These are phyloP conservation scores for Wickerhamiella kurtzmanii DNA, from an alignment of 805 yeast genomes.

Conservation along the genomic window DNA sequence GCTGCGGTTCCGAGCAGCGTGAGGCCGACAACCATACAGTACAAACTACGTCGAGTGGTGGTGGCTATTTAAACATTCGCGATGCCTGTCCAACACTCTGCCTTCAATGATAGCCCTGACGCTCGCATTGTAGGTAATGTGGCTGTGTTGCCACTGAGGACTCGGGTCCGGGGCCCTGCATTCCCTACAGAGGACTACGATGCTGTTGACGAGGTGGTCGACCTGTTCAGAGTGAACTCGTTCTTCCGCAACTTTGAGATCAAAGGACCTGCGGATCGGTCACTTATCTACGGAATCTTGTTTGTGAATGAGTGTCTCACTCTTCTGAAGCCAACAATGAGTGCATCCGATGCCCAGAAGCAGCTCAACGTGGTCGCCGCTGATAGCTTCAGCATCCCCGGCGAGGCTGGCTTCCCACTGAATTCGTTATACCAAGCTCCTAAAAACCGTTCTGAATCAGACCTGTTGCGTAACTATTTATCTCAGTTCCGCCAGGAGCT, in stretches of 20 bases:
- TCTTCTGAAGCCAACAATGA: slow-evolving; percentile 37
- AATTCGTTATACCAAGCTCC: slow-evolving; percentile 69
- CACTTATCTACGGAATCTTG: slow-evolving; percentile 84
- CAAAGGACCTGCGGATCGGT: slow-evolving; percentile 87
- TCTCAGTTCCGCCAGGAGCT: slow-evolving; percentile 93
- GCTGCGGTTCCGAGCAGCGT: not conserved
- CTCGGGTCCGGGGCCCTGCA: slow-evolving; percentile 83
- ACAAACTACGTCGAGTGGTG: not conserved
- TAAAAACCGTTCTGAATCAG: slow-evolving; percentile 57
- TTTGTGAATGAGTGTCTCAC: slow-evolving; percentile 76
- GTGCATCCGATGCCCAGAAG: slow-evolving; percentile 30
- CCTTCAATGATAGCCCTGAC: slow-evolving; percentile 19
- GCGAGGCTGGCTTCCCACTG: slow-evolving; percentile 88
- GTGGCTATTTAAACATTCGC: not conserved
- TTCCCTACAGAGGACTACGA: slow-evolving; percentile 72
- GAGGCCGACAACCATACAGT: not conserved
- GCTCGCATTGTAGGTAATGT: slow-evolving; percentile 54
- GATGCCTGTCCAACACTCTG: slow-evolving; percentile 23
- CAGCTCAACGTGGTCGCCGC: slow-evolving; percentile 72
- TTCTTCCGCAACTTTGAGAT: slow-evolving; percentile 95
- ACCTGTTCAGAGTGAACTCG: slow-evolving; percentile 87
- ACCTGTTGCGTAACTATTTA: slow-evolving; percentile 65
- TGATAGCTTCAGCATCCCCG: slow-evolving; percentile 84
- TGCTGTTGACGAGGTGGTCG: slow-evolving; percentile 80
- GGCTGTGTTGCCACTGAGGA: slow-evolving; percentile 70